Percentiles rank a stretch among this genome's conserved stretches.
Conservation (phyloP, 2,329 filamentous ascomycete genomes). For the Fusarium proliferatum region DNA sequence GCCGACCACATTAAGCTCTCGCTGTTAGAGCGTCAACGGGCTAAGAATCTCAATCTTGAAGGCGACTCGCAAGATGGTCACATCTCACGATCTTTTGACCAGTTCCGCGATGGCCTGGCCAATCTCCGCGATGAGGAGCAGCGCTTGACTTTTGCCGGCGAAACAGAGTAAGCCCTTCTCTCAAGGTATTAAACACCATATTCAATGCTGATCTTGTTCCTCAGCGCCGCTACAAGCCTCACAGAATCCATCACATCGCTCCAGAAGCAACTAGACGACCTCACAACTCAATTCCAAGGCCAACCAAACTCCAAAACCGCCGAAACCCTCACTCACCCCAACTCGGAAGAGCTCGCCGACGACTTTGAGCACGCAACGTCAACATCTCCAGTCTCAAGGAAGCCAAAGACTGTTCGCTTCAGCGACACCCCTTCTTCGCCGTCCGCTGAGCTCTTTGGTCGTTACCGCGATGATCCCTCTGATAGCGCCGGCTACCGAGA, state of each 20-base stretch:
- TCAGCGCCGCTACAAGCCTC: slow-evolving; percentile 62
- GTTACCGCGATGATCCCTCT: slow-evolving; percentile 76
- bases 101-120: slow-evolving; percentile 83
- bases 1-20: slow-evolving; percentile 98
- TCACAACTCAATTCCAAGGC: slow-evolving; percentile 84
- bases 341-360: slow-evolving; percentile 69
- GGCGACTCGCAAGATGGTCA: slow-evolving; percentile 86
- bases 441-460: slow-evolving; percentile 60
- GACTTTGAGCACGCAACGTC: slow-evolving; percentile 74
- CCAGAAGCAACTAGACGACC: slow-evolving; percentile 78
- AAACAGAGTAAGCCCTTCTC: slow-evolving; percentile 65
- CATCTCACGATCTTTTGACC: slow-evolving; percentile 88
- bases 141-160: slow-evolving; percentile 71
- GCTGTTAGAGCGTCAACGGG: slow-evolving; percentile 89
- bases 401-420: slow-evolving; percentile 86
- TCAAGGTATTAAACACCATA: background rate
- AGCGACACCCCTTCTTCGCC: slow-evolving; percentile 68
- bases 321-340: slow-evolving; percentile 68
- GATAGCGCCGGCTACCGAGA: slow-evolving; percentile 68
- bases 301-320: slow-evolving; percentile 63
- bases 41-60: slow-evolving; percentile 81
- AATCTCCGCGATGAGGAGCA: slow-evolving; percentile 72
- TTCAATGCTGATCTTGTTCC: background rate
- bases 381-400: slow-evolving; percentile 46
- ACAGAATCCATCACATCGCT: slow-evolving; percentile 75